Conservation (phyloP, 257 asterid genomes). For the Galeopsis tetrahit region DNA sequence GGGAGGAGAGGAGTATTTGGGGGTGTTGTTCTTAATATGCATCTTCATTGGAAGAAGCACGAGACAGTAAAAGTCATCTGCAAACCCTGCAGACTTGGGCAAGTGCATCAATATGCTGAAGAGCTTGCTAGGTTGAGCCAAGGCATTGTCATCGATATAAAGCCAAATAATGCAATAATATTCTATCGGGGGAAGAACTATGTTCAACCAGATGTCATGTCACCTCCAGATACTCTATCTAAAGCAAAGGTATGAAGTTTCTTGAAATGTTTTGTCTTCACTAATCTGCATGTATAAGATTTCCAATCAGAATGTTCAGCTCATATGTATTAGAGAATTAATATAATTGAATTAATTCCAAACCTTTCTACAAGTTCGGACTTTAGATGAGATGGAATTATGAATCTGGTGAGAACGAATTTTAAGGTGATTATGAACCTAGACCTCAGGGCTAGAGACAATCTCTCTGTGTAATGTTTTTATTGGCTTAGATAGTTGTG, state of each 20-base stretch:
- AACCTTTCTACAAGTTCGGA: too few species aligned
- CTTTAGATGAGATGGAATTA: too few species aligned
- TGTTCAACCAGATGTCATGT: slow-evolving; percentile 81
- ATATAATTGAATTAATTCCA: too few species aligned
- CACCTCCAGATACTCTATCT: slow-evolving; percentile 88
- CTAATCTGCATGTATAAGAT: slow-evolving; percentile 4
- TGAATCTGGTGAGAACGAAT: background rate
- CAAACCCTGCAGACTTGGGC: slow-evolving; percentile 93
- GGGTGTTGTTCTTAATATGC: slow-evolving; percentile 97
- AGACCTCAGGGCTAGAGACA: background rate
- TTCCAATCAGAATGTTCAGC: slow-evolving; percentile 5
- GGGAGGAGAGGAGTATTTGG: slow-evolving; percentile 99
- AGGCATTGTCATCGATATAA: slow-evolving; percentile 77
- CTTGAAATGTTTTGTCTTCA: slow-evolving; percentile 2
- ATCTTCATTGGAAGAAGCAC: slow-evolving; percentile 96
- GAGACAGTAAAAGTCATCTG: slow-evolving; percentile 91
- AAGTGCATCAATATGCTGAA: slow-evolving; percentile 75
- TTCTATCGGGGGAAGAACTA: slow-evolving; percentile 93
- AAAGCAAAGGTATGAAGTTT: slow-evolving; percentile 75
- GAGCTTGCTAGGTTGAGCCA: slow-evolving; percentile 88
- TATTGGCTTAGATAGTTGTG: slow-evolving; percentile 14
- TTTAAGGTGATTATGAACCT: slow-evolving; percentile 10
- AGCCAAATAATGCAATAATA: slow-evolving; percentile 69
- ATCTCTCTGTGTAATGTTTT: slow-evolving; percentile 5
- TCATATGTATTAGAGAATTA: background rate